Percentiles rank a stretch among this genome's conserved stretches.
Evolutionary conservation across 2,329 filamentous ascomycete species (phyloP).

Genomic region (Monosporascus sp.): DNA sequence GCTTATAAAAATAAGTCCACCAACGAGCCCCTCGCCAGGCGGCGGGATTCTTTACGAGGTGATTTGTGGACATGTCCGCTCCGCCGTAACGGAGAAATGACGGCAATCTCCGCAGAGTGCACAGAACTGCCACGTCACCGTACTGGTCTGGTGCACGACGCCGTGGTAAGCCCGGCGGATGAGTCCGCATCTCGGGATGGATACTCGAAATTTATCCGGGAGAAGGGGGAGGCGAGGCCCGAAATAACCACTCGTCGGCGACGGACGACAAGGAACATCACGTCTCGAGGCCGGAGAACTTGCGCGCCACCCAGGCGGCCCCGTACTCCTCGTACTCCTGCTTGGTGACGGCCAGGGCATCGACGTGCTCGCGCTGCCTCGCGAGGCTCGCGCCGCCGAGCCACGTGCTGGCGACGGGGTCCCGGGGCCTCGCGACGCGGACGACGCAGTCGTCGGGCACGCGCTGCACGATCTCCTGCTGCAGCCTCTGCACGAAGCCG

Average conservation of each 20-base stretch:
- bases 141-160: no score
- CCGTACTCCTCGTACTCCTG: conserved; percentile 89
- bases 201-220: not conserved
- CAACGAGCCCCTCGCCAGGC: no score
- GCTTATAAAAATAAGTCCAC: no score
- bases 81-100: no score
- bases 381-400: conserved; percentile 76
- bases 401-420: conserved; percentile 82
- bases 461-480: conserved; percentile 65
- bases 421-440: conserved; percentile 61
- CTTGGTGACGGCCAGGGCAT: conserved; percentile 70
- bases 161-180: no score
- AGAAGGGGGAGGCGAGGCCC: no score
- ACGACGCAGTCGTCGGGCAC: conserved; percentile 75
- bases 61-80: no score
- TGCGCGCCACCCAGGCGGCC: conserved; percentile 65
- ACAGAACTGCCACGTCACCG: no score
- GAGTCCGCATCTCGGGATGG: not conserved
- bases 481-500: conserved; percentile 76
- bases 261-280: conserved; percentile 4
- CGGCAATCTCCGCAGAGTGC: no score
- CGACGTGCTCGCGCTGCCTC: conserved; percentile 62
- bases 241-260: no score
- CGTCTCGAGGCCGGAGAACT: conserved; percentile 49
- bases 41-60: no score